A percentile compares a stretch with the other conserved stretches of the same genome.
Evolutionary conservation across 2,329 filamentous ascomycete species (phyloP).

Genomic region (Daldinia eschscholtzii): DNA sequence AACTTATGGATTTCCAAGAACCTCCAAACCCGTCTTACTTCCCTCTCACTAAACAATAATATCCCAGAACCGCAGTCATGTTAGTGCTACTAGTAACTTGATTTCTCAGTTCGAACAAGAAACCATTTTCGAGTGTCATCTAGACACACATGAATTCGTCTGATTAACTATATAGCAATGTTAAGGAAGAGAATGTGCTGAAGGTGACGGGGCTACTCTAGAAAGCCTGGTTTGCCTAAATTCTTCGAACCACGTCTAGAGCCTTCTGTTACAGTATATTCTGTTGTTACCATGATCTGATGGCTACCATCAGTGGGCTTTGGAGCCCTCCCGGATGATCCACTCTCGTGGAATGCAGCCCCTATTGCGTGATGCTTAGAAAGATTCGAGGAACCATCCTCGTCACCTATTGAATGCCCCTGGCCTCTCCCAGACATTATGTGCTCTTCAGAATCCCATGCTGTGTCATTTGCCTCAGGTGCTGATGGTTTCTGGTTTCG

Average conservation of each 20-base stretch:
- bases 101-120: too few species aligned
- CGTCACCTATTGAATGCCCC: neutral
- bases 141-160: too few species aligned
- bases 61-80: too few species aligned
- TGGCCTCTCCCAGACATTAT: constrained; percentile 25
- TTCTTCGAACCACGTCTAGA: constrained; percentile 3
- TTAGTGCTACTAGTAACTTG: too few species aligned
- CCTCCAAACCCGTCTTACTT: neutral
- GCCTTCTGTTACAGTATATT: constrained; percentile 39
- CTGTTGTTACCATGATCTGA: constrained; percentile 41
- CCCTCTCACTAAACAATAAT: too few species aligned
- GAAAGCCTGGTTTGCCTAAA: neutral
- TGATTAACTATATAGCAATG: neutral
- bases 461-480: constrained; percentile 20
- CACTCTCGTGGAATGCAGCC: constrained; percentile 6
- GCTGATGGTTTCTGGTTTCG: constrained; percentile 11
- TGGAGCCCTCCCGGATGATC: neutral
- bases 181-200: neutral
- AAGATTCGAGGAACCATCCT: constrained; percentile 23
- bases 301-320: neutral
- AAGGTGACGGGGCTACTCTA: neutral
- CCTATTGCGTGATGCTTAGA: constrained; percentile 21
- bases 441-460: constrained; percentile 42
- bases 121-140: too few species aligned
- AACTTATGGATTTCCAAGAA: neutral